Evolutionary conservation across 331 rosid genomes (phyloP), one percentile per base, ranked within the genome.

Genomic region (Acacia concinna): DNA sequence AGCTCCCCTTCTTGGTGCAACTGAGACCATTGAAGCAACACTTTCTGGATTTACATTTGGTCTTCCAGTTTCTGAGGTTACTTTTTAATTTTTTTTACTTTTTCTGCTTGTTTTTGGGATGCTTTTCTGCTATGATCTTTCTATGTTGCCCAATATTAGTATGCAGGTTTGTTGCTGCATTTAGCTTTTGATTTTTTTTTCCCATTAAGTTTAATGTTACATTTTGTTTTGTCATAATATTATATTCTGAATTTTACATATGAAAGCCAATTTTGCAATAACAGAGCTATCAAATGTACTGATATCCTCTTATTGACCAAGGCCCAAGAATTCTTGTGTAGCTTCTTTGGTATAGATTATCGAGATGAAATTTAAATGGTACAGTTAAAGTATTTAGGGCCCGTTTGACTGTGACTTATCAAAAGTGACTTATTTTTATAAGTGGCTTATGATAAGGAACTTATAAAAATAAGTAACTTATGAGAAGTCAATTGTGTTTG

Each of bases 21-120:
- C 77, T 20, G 97, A 95, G 87, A 81, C 98, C 41, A 59, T 95
- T 37, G 96, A 93, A 84, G 98, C 96, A 76, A 86, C 96, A 57
- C 97, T 95, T 83, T 95, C 98, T 73, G 99, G 99, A 67, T 81
- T 84, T 63, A 85, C 99, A 67, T 93, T 73, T 81, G 98, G 99
- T 75, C 97, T 95, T 81, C 99, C 99, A 14, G 30, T 95, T 81
- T 91, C 99, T 35, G 99, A 95, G 99, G 99, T 95, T 79, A 76
- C 65, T 79, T 82, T 78, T 68, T 84, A 59, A 78, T 52, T 83
- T 75, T 75, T 72, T 75, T 75, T 72, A 37, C 18, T 30, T 54
- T 74, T 35, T 34, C 60, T 49, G 18, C 74, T 73, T 73, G 35
- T 80, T 41, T 69, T 64, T 27, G 28, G 27, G 60, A 63, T 78